Conservation (phyloP, 169 alveolate genomes). For the Plasmodium fragile region DNA sequence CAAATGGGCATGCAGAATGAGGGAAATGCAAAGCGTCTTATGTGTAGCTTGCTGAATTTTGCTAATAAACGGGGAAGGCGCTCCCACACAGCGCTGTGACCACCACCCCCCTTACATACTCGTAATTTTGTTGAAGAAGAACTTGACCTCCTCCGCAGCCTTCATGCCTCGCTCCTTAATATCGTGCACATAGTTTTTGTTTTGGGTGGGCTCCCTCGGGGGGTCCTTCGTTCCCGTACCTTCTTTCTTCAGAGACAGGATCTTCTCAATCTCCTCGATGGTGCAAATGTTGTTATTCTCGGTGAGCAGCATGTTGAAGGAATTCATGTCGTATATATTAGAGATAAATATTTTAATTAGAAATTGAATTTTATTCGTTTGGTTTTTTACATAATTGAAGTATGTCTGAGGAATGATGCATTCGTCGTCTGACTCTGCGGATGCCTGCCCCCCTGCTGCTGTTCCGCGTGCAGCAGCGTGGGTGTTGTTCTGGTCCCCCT, state of each 20-base stretch:
- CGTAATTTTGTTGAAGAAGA: conserved; percentile 38
- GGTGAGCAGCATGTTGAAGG: conserved; percentile 43
- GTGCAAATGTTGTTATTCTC: conserved; percentile 69
- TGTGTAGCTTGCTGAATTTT: not conserved
- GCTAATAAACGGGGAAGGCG: not conserved
- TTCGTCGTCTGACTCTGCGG: not conserved
- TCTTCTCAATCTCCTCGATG: conserved; percentile 61
- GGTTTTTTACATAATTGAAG: conserved; percentile 50
- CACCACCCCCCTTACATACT: not conserved
- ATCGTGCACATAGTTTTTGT: conserved; percentile 24
- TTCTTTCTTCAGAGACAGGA: conserved; percentile 27
- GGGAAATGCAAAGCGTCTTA: not conserved
- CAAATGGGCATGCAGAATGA: not conserved
- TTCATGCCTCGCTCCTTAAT: conserved; percentile 40
- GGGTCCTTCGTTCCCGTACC: not conserved
- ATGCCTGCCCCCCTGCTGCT: not conserved
- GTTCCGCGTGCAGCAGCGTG: not conserved
- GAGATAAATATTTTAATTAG: conserved; percentile 60
- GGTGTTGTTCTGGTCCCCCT: not conserved
- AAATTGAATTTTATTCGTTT: conserved; percentile 40
- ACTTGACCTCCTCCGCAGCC: conserved; percentile 64
- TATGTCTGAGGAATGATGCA: conserved; percentile 40
- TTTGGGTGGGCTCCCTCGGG: not conserved
- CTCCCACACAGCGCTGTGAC: not conserved
- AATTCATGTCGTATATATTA: conserved; percentile 29